Evolutionary conservation across 176 grass and related monocot genomes (phyloP).

Genomic region (Musa itinerans): DNA sequence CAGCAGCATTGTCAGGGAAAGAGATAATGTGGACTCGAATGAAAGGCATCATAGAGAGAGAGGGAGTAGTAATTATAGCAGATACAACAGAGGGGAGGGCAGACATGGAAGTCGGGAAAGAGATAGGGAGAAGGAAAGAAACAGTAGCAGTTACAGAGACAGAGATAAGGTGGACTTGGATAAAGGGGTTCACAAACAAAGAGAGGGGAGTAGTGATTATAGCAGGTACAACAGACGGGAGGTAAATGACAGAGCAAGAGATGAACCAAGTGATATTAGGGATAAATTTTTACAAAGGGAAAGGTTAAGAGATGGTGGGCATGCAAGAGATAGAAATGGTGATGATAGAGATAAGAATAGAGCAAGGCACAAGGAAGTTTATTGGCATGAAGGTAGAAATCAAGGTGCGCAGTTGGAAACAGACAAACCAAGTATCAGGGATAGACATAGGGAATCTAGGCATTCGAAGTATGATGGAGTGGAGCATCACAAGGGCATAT

Average conservation of each 20-base stretch:
- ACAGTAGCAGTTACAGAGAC: slow-evolving; percentile 41
- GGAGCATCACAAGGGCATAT: slow-evolving; percentile 39
- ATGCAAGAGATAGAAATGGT: slow-evolving; percentile 30
- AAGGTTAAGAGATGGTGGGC: slow-evolving; percentile 20
- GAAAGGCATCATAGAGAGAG: slow-evolving; percentile 30
- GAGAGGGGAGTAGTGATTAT: slow-evolving; percentile 49
- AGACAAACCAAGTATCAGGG: slow-evolving; percentile 32
- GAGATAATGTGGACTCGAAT: slow-evolving; percentile 28
- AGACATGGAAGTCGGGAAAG: slow-evolving; percentile 20
- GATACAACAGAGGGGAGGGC: slow-evolving; percentile 12
- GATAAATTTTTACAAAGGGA: slow-evolving; percentile 38
- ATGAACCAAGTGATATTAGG: slow-evolving; percentile 29
- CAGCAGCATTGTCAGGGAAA: slow-evolving; percentile 18
- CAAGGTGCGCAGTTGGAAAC: slow-evolving; percentile 6
- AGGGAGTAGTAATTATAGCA: slow-evolving; percentile 47
- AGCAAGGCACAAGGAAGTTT: slow-evolving; percentile 28
- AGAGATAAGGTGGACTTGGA: slow-evolving; percentile 32
- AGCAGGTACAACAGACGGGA: slow-evolving; percentile 23
- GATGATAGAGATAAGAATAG: slow-evolving; percentile 34
- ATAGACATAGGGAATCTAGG: slow-evolving; percentile 37
- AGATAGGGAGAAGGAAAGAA: slow-evolving; percentile 42
- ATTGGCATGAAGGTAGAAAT: slow-evolving; percentile 31
- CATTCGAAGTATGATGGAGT: slow-evolving; percentile 27
- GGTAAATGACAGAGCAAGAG: slow-evolving; percentile 35
- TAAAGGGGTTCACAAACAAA: slow-evolving; percentile 29